phyloP scores from a whole-genome alignment of 352 stramenopile species.

The Phytophthora brassicae region DNA sequence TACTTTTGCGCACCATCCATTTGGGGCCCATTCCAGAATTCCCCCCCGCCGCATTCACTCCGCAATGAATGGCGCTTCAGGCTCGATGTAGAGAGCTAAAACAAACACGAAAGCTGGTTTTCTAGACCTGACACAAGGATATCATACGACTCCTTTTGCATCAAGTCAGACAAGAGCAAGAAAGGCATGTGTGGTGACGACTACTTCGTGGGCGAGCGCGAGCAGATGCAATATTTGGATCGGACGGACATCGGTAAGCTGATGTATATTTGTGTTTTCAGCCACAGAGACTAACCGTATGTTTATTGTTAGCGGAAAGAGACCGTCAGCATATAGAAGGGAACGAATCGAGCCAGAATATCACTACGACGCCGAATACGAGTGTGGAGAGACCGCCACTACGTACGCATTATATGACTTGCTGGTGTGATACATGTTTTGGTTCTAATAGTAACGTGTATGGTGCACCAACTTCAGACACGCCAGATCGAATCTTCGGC shows the following conservation, averaged over 20 bases:
- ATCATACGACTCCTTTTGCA: constrained; percentile 1
- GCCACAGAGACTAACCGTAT: too few species aligned
- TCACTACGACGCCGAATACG: too few species aligned
- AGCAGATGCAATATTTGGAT: constrained; percentile 11
- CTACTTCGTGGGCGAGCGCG: constrained; percentile 12
- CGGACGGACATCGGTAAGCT: neutral
- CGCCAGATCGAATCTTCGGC: too few species aligned
- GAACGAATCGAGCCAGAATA: too few species aligned
- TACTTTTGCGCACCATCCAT: neutral
- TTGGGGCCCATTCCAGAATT: constrained; percentile 2
- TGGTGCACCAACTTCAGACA: too few species aligned
- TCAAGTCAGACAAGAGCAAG: constrained; percentile 7
- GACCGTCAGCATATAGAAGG: too few species aligned
- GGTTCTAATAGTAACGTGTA: too few species aligned
- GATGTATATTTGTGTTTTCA: too few species aligned
- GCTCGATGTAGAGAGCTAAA: neutral
- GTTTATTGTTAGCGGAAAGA: too few species aligned
- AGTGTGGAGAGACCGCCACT: too few species aligned
- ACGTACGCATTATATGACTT: too few species aligned
- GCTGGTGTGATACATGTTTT: too few species aligned
- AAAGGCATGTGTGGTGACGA: constrained; percentile 5
- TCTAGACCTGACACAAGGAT: neutral
- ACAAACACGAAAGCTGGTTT: neutral
- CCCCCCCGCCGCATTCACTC: neutral
- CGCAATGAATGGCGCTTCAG: neutral